Conservation (phyloP, 176 grass and related monocot genomes). For the Phoenix roebelenii region DNA sequence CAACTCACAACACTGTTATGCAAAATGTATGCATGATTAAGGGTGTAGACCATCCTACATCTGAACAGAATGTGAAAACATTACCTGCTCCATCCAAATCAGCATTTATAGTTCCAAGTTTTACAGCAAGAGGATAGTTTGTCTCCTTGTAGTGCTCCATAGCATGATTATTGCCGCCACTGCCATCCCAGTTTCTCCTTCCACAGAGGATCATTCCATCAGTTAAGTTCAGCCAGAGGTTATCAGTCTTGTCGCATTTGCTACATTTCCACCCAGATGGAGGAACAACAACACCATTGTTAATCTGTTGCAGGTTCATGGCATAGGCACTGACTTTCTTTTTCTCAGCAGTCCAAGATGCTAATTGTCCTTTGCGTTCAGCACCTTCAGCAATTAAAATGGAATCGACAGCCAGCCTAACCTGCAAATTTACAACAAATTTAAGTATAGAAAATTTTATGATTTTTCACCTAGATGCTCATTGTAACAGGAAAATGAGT, state of each 20-base stretch:
- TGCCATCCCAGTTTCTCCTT: conserved; percentile 82
- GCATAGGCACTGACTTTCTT: conserved; percentile 73
- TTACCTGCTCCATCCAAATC: conserved; percentile 95
- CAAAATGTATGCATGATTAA: too few relatives aligned
- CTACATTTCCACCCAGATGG: conserved; percentile 90
- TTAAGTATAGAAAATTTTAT: too few relatives aligned
- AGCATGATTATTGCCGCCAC: conserved; percentile 91
- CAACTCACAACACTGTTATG: too few relatives aligned
- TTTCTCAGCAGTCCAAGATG: conserved; percentile 88
- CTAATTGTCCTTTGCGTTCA: conserved; percentile 68
- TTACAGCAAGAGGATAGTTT: conserved; percentile 85
- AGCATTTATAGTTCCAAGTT: conserved; percentile 86
- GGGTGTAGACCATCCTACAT: too few relatives aligned
- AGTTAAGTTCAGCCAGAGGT: conserved; percentile 97
- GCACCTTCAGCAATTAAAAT: conserved; percentile 79
- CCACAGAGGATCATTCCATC: conserved; percentile 91
- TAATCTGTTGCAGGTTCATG: conserved; percentile 73
- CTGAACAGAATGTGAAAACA: conserved; percentile 14
- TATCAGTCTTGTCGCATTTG: conserved; percentile 94
- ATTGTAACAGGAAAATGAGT: not conserved
- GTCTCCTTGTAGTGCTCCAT: conserved; percentile 81
- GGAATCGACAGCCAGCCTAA: conserved; percentile 81
- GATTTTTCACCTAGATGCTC: too few relatives aligned
- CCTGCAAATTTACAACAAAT: conserved; percentile 29
- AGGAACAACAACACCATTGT: conserved; percentile 74